Conservation (phyloP, 2,329 filamentous ascomycete genomes). For the Aspergillus viridinutans region DNA sequence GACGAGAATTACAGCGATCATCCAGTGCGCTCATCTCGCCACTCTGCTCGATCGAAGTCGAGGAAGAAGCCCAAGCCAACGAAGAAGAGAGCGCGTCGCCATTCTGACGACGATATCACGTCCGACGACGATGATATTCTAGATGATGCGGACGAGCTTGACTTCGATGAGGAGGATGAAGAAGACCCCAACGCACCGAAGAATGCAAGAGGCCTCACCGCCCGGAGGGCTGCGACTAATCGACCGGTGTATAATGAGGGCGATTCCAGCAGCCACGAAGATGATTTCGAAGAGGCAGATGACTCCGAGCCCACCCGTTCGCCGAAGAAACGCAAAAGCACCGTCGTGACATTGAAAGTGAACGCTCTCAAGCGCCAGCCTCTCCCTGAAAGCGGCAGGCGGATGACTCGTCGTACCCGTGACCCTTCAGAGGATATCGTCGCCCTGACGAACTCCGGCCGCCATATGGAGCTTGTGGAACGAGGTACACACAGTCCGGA, state of each 20-base stretch:
- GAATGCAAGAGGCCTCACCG: conserved; percentile 55
- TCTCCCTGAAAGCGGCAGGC: conserved; percentile 34
- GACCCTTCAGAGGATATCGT: conserved; percentile 54
- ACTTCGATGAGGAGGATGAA: conserved; percentile 43
- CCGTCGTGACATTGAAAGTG: conserved; percentile 30
- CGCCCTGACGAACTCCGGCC: conserved; percentile 56
- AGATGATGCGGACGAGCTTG: conserved; percentile 41
- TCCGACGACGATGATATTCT: conserved; percentile 36
- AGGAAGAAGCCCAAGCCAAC: conserved; percentile 32
- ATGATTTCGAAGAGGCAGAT: conserved; percentile 24
- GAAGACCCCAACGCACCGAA: conserved; percentile 44
- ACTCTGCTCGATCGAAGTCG: conserved; percentile 26
- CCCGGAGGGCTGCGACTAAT: conserved; percentile 54
- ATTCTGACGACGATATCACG: conserved; percentile 44
- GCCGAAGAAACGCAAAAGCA: conserved; percentile 19
- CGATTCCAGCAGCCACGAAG: conserved; percentile 40
- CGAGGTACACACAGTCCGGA: conserved; percentile 53
- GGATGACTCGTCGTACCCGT: conserved; percentile 57
- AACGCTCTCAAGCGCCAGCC: conserved; percentile 25
- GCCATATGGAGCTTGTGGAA: conserved; percentile 52
- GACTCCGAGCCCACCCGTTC: conserved; percentile 13
- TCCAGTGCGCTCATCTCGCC: conserved; percentile 24
- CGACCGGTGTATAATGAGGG: conserved; percentile 55
- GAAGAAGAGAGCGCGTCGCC: conserved; percentile 39
- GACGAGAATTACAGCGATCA: conserved; percentile 45